Conservation (phyloP, 768 basidiomycete genomes). For the Strobilomyces dryophilus region DNA sequence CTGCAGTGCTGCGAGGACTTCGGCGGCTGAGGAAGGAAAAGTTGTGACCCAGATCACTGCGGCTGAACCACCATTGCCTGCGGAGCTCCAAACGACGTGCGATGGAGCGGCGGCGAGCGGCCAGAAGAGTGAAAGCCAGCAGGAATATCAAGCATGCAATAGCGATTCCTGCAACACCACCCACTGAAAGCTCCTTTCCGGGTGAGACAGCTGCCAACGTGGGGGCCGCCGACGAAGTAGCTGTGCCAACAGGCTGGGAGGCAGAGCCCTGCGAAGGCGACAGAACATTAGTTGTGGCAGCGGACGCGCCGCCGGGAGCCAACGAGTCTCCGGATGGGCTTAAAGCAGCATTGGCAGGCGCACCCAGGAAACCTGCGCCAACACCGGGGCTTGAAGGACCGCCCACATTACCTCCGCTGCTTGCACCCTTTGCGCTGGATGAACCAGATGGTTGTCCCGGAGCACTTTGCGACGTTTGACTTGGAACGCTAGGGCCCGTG, state of each 20-base stretch:
- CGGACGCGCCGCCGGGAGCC: neutral
- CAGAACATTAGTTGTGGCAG: neutral
- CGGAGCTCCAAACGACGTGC: slow-evolving; percentile 40
- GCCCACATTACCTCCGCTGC: neutral
- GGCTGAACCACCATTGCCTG: slow-evolving; percentile 43
- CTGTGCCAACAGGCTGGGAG: slow-evolving; percentile 8
- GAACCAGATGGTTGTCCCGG: neutral
- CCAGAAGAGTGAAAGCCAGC: slow-evolving; percentile 35
- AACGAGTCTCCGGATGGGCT: neutral
- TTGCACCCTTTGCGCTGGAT: neutral
- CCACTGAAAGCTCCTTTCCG: slow-evolving; percentile 36
- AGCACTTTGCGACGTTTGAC: neutral
- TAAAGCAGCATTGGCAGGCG: neutral
- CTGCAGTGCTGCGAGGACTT: slow-evolving; percentile 9
- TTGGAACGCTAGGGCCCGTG: neutral
- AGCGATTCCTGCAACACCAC: slow-evolving; percentile 46
- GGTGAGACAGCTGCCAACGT: slow-evolving; percentile 7
- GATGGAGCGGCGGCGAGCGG: slow-evolving; percentile 45
- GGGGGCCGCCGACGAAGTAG: slow-evolving; percentile 7
- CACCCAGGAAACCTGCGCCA: neutral
- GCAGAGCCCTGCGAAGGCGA: slow-evolving; percentile 9
- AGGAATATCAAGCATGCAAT: slow-evolving; percentile 29
- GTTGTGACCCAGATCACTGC: slow-evolving; percentile 8
- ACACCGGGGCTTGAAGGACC: neutral
- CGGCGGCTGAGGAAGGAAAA: slow-evolving; percentile 8